Conservation (phyloP, 2,329 filamentous ascomycete genomes). For the Fusarium ramigenum region DNA sequence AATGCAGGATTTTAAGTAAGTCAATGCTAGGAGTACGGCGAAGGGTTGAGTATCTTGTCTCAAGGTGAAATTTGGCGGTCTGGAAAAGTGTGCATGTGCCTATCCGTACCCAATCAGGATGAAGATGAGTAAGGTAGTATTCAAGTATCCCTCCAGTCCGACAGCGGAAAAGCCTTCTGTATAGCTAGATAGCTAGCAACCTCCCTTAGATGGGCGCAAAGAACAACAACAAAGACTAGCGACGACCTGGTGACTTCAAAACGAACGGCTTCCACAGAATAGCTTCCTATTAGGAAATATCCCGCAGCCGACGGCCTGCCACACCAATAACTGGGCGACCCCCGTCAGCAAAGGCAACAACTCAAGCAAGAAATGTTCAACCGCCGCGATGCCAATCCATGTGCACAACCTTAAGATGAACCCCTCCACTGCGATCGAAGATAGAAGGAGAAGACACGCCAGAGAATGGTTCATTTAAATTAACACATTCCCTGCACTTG, state of each 20-base stretch:
- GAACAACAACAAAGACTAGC: not conserved
- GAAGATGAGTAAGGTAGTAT: not conserved
- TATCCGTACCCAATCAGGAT: not conserved
- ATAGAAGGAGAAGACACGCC: too few species aligned
- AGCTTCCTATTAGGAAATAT: not conserved
- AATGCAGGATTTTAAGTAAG: not conserved
- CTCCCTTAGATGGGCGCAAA: not conserved
- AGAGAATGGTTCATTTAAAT: too few species aligned
- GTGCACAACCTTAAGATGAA: not conserved
- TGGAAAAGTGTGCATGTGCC: not conserved
- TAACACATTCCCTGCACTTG: too few species aligned
- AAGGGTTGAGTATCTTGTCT: not conserved
- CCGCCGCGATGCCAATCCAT: not conserved
- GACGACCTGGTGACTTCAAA: not conserved
- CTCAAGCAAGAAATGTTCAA: not conserved
- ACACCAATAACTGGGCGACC: not conserved
- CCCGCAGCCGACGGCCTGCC: not conserved
- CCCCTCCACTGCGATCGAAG: too few species aligned
- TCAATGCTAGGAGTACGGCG: not conserved
- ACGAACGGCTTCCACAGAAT: not conserved
- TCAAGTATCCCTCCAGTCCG: not conserved
- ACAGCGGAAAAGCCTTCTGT: accelerated
- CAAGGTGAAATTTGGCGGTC: not conserved
- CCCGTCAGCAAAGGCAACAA: not conserved
- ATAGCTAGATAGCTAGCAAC: not conserved